A percentile compares a stretch with the other conserved stretches of the same genome.
These are phyloP conservation scores for Penicillium sp. DNA, from an alignment of 2,329 filamentous ascomycete genomes.

Conservation along the genomic window DNA sequence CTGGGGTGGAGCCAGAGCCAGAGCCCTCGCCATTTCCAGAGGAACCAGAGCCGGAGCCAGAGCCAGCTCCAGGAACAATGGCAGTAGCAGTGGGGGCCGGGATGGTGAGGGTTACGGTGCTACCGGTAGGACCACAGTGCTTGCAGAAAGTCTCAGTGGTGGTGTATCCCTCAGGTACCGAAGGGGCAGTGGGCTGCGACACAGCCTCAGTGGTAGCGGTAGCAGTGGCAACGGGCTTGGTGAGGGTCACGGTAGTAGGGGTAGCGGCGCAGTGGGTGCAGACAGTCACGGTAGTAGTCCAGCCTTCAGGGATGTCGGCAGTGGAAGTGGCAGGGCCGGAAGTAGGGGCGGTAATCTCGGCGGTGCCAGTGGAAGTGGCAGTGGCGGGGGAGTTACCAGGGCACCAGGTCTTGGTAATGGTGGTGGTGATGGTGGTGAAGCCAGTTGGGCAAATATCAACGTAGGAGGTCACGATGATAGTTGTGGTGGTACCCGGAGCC, in stretches of 20 bases:
- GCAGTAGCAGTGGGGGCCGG: conserved; percentile 11
- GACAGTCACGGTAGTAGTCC: conserved; percentile 44
- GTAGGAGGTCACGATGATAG: conserved; percentile 43
- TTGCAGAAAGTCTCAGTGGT: conserved; percentile 23
- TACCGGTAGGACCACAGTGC: conserved; percentile 21
- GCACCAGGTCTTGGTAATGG: conserved; percentile 41
- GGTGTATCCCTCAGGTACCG: conserved; percentile 14
- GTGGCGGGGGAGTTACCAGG: conserved; percentile 33
- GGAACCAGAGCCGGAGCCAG: neutral
- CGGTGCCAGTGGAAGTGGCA: conserved; percentile 29
- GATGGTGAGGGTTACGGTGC: conserved; percentile 23
- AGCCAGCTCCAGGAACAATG: neutral
- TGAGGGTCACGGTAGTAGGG: conserved; percentile 42
- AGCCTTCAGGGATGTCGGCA: conserved; percentile 35
- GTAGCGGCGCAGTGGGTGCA: conserved; percentile 41
- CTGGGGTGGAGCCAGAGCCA: neutral
- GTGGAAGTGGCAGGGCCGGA: conserved; percentile 19
- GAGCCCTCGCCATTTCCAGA: neutral
- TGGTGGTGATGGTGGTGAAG: conserved; percentile 43
- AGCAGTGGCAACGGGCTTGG: conserved; percentile 24
- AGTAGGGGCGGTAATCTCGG: conserved; percentile 7
- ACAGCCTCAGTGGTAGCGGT: conserved; percentile 13
- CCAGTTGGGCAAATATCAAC: conserved; percentile 45
- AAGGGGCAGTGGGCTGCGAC: conserved; percentile 7
- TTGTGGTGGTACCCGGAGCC: conserved; percentile 33